These are phyloP conservation scores for Castanospermum australe DNA, from an alignment of 306 rosid genomes.

Conservation along the genomic window DNA sequence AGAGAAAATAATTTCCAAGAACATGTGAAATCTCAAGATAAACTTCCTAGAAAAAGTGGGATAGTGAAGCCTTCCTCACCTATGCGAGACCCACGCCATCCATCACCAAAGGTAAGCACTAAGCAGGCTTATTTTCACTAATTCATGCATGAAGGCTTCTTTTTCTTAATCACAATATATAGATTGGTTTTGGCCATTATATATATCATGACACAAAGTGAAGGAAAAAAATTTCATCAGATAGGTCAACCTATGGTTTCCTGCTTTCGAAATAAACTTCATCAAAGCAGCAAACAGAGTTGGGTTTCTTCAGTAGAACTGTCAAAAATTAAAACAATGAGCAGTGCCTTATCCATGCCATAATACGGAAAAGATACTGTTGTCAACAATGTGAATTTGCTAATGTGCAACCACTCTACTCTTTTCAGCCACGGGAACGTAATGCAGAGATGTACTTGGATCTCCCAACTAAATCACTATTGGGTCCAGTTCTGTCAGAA, in stretches of 20 bases:
- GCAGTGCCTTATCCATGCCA: no score
- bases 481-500: constrained; percentile 53
- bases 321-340: no score
- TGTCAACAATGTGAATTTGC: neutral
- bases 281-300: no score
- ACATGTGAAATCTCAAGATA: constrained; percentile 54
- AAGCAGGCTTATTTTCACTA: neutral
- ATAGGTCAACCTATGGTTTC: no score
- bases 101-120: constrained; percentile 92
- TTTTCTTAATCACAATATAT: constrained; percentile 5
- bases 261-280: no score
- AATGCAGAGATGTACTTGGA: constrained; percentile 52
- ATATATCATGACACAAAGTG: no score
- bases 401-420: neutral
- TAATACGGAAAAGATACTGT: no score
- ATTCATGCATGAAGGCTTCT: neutral
- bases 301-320: no score
- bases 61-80: constrained; percentile 60
- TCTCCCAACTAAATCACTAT: constrained; percentile 53
- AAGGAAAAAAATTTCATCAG: no score
- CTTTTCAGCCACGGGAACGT: constrained; percentile 55
- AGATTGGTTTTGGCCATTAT: no score
- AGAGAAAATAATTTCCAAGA: constrained; percentile 56
- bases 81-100: constrained; percentile 65
- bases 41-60: constrained; percentile 52